phyloP scores from a whole-genome alignment of 2,329 filamentous ascomycete species.

The Epichloe uncinata region DNA sequence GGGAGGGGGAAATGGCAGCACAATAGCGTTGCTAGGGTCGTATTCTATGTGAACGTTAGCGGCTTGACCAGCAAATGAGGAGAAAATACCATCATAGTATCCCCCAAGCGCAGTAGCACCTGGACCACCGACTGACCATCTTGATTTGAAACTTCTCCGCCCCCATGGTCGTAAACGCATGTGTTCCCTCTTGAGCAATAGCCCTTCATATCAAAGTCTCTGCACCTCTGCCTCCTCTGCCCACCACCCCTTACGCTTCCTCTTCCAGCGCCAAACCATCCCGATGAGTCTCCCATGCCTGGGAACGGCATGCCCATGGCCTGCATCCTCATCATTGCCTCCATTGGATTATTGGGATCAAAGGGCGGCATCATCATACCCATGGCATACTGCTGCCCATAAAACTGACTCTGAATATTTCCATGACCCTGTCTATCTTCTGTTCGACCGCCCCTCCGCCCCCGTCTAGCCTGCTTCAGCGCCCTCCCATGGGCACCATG shows the following conservation, averaged over 20 bases:
- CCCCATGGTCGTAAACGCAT: slow-evolving; percentile 57
- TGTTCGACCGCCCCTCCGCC: slow-evolving; percentile 22
- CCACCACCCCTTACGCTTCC: slow-evolving; percentile 11
- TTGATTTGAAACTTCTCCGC: background rate
- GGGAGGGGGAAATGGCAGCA: slow-evolving; percentile 9
- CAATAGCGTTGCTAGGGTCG: slow-evolving; percentile 18
- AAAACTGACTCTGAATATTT: background rate
- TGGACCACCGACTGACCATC: slow-evolving; percentile 13
- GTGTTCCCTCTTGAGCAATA: slow-evolving; percentile 54
- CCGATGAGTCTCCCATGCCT: slow-evolving; percentile 25
- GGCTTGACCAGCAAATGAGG: background rate
- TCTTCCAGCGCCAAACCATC: slow-evolving; percentile 3
- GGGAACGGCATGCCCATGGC: slow-evolving; percentile 35
- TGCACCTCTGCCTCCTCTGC: slow-evolving; percentile 36
- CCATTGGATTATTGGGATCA: slow-evolving; percentile 47
- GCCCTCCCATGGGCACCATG: slow-evolving; percentile 19
- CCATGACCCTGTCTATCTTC: slow-evolving; percentile 9
- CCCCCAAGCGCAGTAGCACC: background rate
- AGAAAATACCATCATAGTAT: too few species aligned
- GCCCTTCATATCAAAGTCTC: slow-evolving; percentile 60
- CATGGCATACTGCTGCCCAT: slow-evolving; percentile 8
- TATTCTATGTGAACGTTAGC: slow-evolving; percentile 15
- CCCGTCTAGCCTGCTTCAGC: slow-evolving; percentile 48
- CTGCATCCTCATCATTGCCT: slow-evolving; percentile 48
- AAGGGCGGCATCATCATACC: slow-evolving; percentile 26